Base-by-base conservation (phyloP, 1,284 basidiomycete genomes). In the Trametes polyzona region DNA sequence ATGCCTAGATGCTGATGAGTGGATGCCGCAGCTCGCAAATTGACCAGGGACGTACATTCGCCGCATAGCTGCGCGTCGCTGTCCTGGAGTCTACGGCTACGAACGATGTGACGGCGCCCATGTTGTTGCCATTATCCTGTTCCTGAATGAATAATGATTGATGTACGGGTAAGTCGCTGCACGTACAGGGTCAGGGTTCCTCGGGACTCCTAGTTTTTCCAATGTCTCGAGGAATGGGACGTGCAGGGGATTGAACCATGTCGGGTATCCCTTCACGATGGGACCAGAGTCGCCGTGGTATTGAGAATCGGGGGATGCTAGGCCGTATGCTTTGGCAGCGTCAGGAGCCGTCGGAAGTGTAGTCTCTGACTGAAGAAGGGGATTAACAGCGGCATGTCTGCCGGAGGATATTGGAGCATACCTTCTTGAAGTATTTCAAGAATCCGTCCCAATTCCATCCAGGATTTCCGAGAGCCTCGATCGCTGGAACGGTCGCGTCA, bases 361-460 rank as follows among this genome's bases (percentile, higher is more conserved):
- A 16, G 37, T 57, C 44, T 57, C 59, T 2, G 55, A 54, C 59
- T 61, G n/a, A n/a, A n/a, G n/a, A n/a, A n/a, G n/a, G n/a, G n/a
- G n/a, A n/a, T n/a, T n/a, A n/a, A n/a, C n/a, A n/a, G n/a, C n/a
- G n/a, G n/a, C n/a, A 41, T 5, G 29, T 11, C 37, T 17, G 32
- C 30, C 8, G 4, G n/a, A 16, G 10, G 3, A 21, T 16, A 33
- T 16, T 33, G 5, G 12, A 5, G 16, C 19, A 16, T 19, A 55
- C 59, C 44, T 61, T 61, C 39, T 56, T 42, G 17, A 63, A 24
- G 36, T 64, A 60, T 41, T 58, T 63, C 40, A 62, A 43, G 32
- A 63, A 56, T 32, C 55, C 33, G 14, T 62, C 30, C 68, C 68
- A 69, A 56, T 66, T 68, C 68, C 64, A 69, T 0, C 67, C 68